Base-by-base conservation (phyloP, 768 basidiomycete genomes). In the Trichaptum fuscoviolaceum region DNA sequence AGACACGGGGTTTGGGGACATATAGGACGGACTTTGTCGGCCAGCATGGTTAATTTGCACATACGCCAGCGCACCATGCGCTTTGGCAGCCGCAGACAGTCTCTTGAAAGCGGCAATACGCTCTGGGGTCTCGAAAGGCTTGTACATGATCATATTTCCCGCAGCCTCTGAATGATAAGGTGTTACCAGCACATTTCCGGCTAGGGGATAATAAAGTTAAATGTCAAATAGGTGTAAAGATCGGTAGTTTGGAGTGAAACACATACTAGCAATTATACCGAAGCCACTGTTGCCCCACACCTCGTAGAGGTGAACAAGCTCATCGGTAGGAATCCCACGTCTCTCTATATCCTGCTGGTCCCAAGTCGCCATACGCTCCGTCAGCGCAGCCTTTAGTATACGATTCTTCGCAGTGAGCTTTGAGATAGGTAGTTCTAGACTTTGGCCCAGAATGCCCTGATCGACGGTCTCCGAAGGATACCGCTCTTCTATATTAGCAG, bases 311-410 rank as follows among this genome's bases (percentile, higher is more conserved):
- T 76, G 73, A 58, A 75, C 52, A 9, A 76, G 73, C 64, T 76
- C 75, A 27, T 77, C 75, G 0, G 77, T 77, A 23, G 75, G 75
- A 24, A 67, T 70, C 17, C 75, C 75, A 7, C 77, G 76, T 1
- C 73, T 70, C 63, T 35, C 66, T 1, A 77, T 74, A 58, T 78
- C 73, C 34, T 67, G 69, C 18, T 73, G 58, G 0, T 76, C 77
- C 60, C 77, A 76, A 1, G 77, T 78, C 3, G 75, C 75, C 60
- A 76, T 72, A 12, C 75, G 74, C 58, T 76, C 75, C 6, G 75
- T 77, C 75, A 76, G 77, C 1, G 75, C 75, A 64, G 75, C 76
- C 67, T 76, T 76, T 73, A 76, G 69, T 63, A 76, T 25, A 64
- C 66, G 77, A 66, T 78, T 78, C 67, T 69, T 77, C 0, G 75